Conservation (phyloP, 2,329 filamentous ascomycete species). For the Neopestalotiopsis sp. region DNA sequence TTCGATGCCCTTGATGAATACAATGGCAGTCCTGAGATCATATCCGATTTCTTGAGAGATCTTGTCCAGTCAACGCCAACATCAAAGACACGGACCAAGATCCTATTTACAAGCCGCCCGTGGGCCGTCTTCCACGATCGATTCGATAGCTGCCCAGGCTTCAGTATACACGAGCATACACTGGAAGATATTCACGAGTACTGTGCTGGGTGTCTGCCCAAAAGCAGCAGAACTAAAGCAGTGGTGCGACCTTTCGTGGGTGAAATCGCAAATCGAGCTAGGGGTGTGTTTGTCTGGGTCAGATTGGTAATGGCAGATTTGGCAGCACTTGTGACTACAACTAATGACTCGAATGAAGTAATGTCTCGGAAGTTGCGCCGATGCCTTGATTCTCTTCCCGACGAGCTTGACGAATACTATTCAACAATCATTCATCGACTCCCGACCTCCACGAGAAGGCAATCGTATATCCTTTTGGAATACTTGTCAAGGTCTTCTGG, state of each 20-base stretch:
- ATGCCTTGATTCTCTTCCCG: background rate
- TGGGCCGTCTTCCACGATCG: slow-evolving; percentile 19
- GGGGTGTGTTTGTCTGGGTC: slow-evolving; percentile 26
- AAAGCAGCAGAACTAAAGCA: background rate
- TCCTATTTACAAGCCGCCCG: slow-evolving; percentile 24
- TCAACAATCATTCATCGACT: background rate
- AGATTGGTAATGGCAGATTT: slow-evolving; percentile 16
- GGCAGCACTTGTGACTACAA: background rate
- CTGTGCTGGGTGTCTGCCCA: slow-evolving; percentile 18
- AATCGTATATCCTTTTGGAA: background rate
- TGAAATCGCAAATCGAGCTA: slow-evolving; percentile 17
- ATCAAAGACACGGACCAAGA: slow-evolving; percentile 16
- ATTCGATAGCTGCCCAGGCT: slow-evolving; percentile 12
- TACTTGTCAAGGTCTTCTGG: too few relatives aligned
- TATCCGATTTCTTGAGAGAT: slow-evolving; percentile 18
- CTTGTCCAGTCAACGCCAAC: background rate
- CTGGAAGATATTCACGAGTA: slow-evolving; percentile 24
- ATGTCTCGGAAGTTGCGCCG: slow-evolving; percentile 12
- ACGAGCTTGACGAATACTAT: too few relatives aligned
- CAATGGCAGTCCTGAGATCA: slow-evolving; percentile 20
- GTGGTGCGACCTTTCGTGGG: slow-evolving; percentile 11
- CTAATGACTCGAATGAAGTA: slow-evolving; percentile 20
- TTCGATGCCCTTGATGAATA: slow-evolving; percentile 25
- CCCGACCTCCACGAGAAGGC: background rate
- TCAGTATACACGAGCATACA: slow-evolving; percentile 24